Percentiles rank a stretch among this genome's conserved stretches.
These are phyloP conservation scores for Pyrenophora seminiperda DNA, from an alignment of 2,329 filamentous ascomycete genomes.

Conservation along the genomic window DNA sequence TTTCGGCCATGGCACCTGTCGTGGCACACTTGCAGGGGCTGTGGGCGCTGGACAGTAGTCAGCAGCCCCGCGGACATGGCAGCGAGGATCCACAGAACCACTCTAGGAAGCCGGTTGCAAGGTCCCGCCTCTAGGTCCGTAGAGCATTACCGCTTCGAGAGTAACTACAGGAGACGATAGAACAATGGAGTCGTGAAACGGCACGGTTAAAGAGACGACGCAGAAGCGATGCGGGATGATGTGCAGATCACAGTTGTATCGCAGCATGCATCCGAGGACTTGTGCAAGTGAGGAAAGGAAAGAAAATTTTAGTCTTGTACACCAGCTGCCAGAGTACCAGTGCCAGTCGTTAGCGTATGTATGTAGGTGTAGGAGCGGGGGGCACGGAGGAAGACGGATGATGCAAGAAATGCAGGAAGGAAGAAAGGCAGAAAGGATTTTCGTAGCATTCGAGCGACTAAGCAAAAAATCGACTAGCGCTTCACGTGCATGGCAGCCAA, in stretches of 20 bases:
- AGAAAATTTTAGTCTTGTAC: not conserved
- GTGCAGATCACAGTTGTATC: not conserved
- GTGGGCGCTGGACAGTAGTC: too few species aligned
- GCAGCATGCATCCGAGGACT: not conserved
- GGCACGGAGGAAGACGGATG: too few species aligned
- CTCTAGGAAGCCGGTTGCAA: not conserved
- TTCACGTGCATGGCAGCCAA: too few species aligned
- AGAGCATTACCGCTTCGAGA: conserved; percentile 4
- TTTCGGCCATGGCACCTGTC: conserved; percentile 1
- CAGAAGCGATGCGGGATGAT: not conserved
- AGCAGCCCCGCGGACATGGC: not conserved
- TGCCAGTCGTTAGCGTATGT: not conserved
- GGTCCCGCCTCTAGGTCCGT: not conserved
- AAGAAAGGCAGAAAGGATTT: too few species aligned
- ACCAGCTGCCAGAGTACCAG: not conserved
- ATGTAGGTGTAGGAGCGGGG: too few species aligned
- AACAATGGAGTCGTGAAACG: not conserved
- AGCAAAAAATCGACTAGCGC: too few species aligned
- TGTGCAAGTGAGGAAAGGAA: not conserved
- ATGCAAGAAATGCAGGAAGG: too few species aligned
- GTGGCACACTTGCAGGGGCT: not conserved
- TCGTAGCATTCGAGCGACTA: not conserved
- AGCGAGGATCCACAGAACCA: conserved; percentile 3
- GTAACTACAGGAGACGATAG: not conserved
- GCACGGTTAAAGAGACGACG: conserved; percentile 4